These are phyloP conservation scores for Colletotrichum cordylinicola DNA, from an alignment of 2,329 filamentous ascomycete genomes.

Conservation along the genomic window DNA sequence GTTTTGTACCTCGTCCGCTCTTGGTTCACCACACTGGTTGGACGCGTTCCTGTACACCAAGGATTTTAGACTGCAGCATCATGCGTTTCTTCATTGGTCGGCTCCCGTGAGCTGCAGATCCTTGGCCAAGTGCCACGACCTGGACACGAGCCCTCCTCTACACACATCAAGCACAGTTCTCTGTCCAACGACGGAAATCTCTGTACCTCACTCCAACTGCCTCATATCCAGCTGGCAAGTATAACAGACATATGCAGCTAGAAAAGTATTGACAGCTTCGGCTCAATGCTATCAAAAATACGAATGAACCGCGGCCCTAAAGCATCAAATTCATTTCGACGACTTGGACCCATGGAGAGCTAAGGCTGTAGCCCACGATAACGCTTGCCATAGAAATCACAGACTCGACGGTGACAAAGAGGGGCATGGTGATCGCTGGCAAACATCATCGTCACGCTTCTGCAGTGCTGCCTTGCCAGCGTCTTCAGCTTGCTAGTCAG, in stretches of 20 bases:
- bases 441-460: not conserved
- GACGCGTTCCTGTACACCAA: slow-evolving; percentile 20
- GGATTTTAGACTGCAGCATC: not conserved
- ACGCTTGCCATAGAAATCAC: not conserved
- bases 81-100: not conserved
- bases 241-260: not conserved
- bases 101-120: not conserved
- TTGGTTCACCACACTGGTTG: not conserved
- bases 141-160: slow-evolving; percentile 17
- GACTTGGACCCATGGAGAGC: not conserved
- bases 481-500: not conserved
- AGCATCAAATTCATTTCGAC: not conserved
- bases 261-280: not conserved
- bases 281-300: not conserved
- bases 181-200: not conserved
- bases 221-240: not conserved
- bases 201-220: not conserved
- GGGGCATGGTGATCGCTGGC: not conserved
- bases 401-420: not conserved
- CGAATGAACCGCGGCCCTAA: not conserved
- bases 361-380: not conserved
- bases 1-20: slow-evolving; percentile 9
- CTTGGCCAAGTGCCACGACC: slow-evolving; percentile 11
- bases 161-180: not conserved
- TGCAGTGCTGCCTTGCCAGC: slow-evolving; percentile 15